These are phyloP conservation scores for Thelonectria olida DNA, from an alignment of 2,329 filamentous ascomycete genomes.

Conservation along the genomic window DNA sequence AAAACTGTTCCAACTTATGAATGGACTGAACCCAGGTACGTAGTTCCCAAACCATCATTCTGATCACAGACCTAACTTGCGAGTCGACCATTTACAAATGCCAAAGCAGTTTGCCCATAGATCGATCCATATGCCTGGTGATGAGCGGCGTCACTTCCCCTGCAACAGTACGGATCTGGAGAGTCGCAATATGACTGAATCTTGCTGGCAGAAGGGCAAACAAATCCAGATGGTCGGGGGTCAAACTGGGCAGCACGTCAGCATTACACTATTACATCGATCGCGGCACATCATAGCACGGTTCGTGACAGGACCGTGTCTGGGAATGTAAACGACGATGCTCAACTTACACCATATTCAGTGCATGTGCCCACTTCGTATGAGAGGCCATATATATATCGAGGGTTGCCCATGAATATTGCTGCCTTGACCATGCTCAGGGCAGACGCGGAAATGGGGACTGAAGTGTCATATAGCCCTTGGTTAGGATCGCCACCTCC, in stretches of 20 bases:
- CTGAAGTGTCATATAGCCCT: neutral
- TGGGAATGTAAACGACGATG: neutral
- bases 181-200: constrained; percentile 4
- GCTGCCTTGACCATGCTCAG: constrained; percentile 4
- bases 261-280: neutral
- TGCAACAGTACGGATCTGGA: constrained; percentile 3
- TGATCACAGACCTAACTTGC: neutral
- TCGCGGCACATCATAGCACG: neutral
- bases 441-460: neutral
- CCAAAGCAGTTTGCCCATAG: constrained; percentile 1
- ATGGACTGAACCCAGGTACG: too few species aligned
- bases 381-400: neutral
- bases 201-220: constrained; percentile 5
- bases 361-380: constrained; percentile 2
- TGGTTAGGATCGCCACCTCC: constrained; percentile 2
- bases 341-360: neutral
- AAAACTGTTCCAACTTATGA: too few species aligned
- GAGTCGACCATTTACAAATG: neutral
- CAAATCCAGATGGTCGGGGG: constrained; percentile 1
- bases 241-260: neutral
- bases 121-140: constrained; percentile 1
- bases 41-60: too few species aligned
- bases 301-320: neutral
- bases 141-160: neutral
- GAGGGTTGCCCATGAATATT: constrained; percentile 5